A percentile compares a stretch with the other conserved stretches of the same genome.
Evolutionary conservation across 2,329 filamentous ascomycete species (phyloP).

Genomic region (Pyricularia sp.): DNA sequence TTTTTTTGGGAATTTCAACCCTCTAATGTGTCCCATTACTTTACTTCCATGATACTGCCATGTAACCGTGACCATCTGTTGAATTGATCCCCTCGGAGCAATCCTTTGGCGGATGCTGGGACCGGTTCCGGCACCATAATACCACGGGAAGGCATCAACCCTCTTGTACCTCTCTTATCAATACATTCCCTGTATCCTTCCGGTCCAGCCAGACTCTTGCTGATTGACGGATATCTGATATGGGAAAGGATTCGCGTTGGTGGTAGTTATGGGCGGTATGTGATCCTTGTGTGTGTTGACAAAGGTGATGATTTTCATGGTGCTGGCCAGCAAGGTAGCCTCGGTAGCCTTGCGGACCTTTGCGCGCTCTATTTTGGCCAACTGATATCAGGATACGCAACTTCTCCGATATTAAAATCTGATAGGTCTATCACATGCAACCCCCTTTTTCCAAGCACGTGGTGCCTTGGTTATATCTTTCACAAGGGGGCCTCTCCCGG

Average conservation of each 20-base stretch:
- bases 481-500: neutral
- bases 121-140: too few relatives aligned
- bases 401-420: neutral
- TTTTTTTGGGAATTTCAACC: neutral
- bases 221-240: constrained; percentile 89
- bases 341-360: constrained; percentile 90
- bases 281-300: constrained; percentile 89
- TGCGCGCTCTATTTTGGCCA: constrained; percentile 54
- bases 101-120: too few relatives aligned
- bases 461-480: neutral
- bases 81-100: neutral
- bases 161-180: constrained; percentile 26
- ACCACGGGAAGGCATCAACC: neutral
- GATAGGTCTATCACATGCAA: neutral
- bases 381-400: neutral
- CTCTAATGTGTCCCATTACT: neutral
- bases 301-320: constrained; percentile 80
- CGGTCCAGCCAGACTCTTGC: constrained; percentile 69
- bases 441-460: neutral
- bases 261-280: constrained; percentile 92
- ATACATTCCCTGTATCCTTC: constrained; percentile 64
- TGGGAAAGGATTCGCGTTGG: constrained; percentile 85
- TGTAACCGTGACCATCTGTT: neutral
- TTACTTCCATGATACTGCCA: neutral
- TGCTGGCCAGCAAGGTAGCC: constrained; percentile 75